Evolutionary conservation across 2,329 filamentous ascomycete genomes (phyloP).

Genomic region (Hypoxylon sp.): DNA sequence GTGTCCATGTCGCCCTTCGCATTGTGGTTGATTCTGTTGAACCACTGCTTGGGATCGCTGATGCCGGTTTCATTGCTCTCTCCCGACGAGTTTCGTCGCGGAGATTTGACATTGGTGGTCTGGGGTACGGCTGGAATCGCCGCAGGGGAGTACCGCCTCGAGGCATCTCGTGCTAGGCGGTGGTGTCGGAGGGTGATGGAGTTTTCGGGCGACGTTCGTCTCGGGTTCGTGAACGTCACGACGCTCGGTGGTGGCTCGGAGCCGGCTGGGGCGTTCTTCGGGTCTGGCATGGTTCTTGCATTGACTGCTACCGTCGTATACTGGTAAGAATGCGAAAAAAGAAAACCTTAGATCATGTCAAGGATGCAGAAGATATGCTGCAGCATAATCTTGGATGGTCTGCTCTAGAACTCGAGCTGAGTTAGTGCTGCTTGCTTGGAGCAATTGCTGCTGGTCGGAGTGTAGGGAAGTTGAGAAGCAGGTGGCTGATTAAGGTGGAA

Average conservation of each 20-base stretch:
- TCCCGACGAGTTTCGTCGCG: conserved; percentile 55
- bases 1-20: conserved; percentile 53
- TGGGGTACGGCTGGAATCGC: conserved; percentile 20
- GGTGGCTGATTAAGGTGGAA: not conserved
- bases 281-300: conserved; percentile 39
- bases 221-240: conserved; percentile 43
- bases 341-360: conserved; percentile 20
- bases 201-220: conserved; percentile 54
- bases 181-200: conserved; percentile 59
- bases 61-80: conserved; percentile 58
- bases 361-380: not conserved
- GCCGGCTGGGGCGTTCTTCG: conserved; percentile 37
- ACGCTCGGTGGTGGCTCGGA: conserved; percentile 33
- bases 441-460: not conserved
- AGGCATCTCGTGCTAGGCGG: conserved; percentile 53
- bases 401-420: conserved; percentile 14
- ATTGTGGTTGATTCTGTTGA: conserved; percentile 61
- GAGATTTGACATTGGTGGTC: conserved; percentile 25
- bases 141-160: conserved; percentile 34
- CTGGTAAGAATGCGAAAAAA: conserved; percentile 4
- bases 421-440: conserved; percentile 15
- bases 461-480: not conserved
- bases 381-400: conserved; percentile 11
- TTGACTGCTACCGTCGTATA: conserved; percentile 28
- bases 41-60: conserved; percentile 63